These are phyloP conservation scores for Craterostigma plantagineum DNA, from an alignment of 257 asterid species.

Conservation along the genomic window DNA sequence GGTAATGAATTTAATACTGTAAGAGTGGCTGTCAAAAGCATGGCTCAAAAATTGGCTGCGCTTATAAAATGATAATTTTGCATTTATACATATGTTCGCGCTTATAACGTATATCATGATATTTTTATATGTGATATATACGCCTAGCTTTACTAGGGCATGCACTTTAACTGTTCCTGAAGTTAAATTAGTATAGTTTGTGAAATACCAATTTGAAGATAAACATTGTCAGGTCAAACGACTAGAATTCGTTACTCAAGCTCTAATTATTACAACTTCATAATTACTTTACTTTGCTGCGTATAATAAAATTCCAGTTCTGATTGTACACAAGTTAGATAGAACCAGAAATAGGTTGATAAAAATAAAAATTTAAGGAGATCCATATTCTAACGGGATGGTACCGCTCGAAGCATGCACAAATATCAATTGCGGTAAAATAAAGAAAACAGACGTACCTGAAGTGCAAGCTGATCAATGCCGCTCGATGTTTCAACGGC, in stretches of 20 bases:
- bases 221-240: too few relatives aligned
- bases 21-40: slow-evolving; percentile 1
- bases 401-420: too few relatives aligned
- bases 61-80: too few relatives aligned
- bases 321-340: not conserved
- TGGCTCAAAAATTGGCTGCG: too few relatives aligned
- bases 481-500: slow-evolving; percentile 73
- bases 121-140: too few relatives aligned
- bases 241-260: not conserved
- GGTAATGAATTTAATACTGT: slow-evolving; percentile 1
- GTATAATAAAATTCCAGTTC: not conserved
- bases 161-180: too few relatives aligned
- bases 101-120: too few relatives aligned
- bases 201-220: too few relatives aligned
- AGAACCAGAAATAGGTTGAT: not conserved
- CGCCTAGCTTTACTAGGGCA: too few relatives aligned
- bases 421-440: slow-evolving; percentile 4
- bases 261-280: not conserved
- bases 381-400: too few relatives aligned
- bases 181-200: too few relatives aligned
- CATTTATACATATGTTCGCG: not conserved
- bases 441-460: slow-evolving; percentile 25
- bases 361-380: slow-evolving; percentile 1
- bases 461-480: slow-evolving; percentile 83
- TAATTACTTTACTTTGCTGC: not conserved